Conservation (phyloP, 441 rosid species). For the Croton setiger region DNA sequence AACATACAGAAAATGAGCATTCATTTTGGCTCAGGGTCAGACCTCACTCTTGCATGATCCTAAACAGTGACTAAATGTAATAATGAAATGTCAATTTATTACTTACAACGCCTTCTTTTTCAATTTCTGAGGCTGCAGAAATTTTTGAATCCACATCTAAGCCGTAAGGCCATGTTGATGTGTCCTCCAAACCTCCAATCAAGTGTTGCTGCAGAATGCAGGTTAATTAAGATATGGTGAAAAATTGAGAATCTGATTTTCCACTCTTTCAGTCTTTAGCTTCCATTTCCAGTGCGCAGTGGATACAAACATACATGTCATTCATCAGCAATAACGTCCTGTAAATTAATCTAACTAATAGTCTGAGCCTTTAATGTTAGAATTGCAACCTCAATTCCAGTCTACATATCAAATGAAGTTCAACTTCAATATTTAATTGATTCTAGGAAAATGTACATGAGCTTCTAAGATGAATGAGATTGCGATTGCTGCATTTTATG, state of each 20-base stretch:
- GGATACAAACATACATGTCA: not conserved
- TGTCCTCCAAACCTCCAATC: slow-evolving; percentile 58
- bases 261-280: slow-evolving; percentile 68
- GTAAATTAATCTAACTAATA: too few relatives aligned
- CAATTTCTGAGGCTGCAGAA: slow-evolving; percentile 37
- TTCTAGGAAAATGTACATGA: not conserved
- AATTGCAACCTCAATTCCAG: not conserved
- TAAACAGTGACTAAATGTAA: too few relatives aligned
- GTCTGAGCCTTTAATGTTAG: too few relatives aligned
- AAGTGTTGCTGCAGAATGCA: slow-evolving; percentile 67
- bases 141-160: slow-evolving; percentile 46
- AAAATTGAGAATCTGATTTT: slow-evolving; percentile 42
- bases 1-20: slow-evolving; percentile 15
- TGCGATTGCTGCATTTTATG: not conserved
- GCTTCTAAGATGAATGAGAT: not conserved
- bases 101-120: too few relatives aligned
- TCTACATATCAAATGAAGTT: not conserved
- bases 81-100: not conserved
- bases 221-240: slow-evolving; percentile 47
- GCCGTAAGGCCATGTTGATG: slow-evolving; percentile 64
- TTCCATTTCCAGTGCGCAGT: not conserved
- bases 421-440: not conserved
- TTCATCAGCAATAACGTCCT: too few relatives aligned
- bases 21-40: slow-evolving; percentile 60
- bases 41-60: slow-evolving; percentile 25